Evolutionary conservation across 306 rosid species (phyloP), one percentile per base, ranked within the genome.

Genomic region (Gynostemma pentaphyllum): DNA sequence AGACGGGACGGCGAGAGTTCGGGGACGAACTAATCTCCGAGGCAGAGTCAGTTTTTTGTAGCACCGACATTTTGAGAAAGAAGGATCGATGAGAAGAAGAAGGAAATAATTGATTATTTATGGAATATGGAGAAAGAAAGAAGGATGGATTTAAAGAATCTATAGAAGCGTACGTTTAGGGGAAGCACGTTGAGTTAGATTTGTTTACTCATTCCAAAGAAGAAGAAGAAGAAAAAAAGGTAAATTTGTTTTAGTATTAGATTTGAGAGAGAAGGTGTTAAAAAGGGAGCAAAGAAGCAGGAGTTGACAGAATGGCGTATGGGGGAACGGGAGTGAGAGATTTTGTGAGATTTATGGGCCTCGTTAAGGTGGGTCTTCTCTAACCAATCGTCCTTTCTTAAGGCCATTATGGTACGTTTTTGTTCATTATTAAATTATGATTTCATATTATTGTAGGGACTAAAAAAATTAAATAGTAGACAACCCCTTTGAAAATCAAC

Each of bases 1-100:
- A 92, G 1, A 68, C 90, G 1, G 89, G 64, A 2, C 82, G 80
- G 0, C 85, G 89, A 1, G 69, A 53, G 0, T 79, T 66, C 18
- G 96, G 95, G 2, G 99, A 86, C 1, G 94, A 86, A 66, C 96
- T 92, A 8, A 59, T 94, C 81, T 88, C 99, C 1, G 99, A 92
- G 63, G 88, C 99, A 0, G 99, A 92, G 63, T 92, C 99, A 0
- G 99, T 86, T 77, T 92, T 92, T 0, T 78, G 77, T 3, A 82
- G 76, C 57, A 74, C 74, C 40, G 91, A 73, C 78, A 82, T 65
- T 44, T 60, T 46, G 18, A 46, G 24, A n/a, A 12, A 46, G 52
- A 46, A 8, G 52, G 22, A 29, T 39, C 2, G 13, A 39, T 2
- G 12, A 10, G 13, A 39, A 7, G 13, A n/a, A n/a, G 42, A 37